Conservation (phyloP, 1,284 basidiomycete genomes). For the Apiotrichum veenhuisii region DNA sequence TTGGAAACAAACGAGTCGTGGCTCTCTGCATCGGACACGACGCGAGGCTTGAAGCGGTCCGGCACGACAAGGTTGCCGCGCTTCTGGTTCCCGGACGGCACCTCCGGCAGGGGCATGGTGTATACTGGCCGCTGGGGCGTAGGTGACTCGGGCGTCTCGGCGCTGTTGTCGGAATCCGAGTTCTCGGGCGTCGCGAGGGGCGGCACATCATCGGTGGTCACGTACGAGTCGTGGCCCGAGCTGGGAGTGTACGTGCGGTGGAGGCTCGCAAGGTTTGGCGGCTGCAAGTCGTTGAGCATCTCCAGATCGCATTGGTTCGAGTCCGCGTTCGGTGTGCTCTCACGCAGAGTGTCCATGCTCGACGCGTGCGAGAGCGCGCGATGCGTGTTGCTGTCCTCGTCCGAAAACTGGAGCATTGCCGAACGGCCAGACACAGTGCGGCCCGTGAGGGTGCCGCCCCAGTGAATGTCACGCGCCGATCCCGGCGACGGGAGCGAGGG, state of each 20-base stretch:
- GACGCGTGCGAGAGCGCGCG: background rate
- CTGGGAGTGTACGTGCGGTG: background rate
- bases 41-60: conserved; percentile 15
- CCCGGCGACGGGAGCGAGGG: background rate
- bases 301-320: background rate
- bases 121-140: conserved; percentile 8
- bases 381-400: background rate
- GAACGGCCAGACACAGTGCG: conserved; percentile 13
- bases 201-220: conserved; percentile 2
- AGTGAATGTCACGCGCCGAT: conserved; percentile 6
- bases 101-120: conserved; percentile 4
- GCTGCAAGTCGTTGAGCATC: background rate
- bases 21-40: background rate
- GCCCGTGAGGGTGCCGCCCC: conserved; percentile 8
- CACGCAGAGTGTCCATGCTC: background rate
- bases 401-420: conserved; percentile 2
- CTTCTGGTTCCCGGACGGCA: background rate
- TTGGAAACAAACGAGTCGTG: background rate
- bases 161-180: background rate
- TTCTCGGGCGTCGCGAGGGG: conserved; percentile 5
- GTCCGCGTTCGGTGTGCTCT: background rate
- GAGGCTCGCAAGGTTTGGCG: background rate
- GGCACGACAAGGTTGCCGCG: conserved; percentile 6
- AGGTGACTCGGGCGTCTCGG: conserved; percentile 8
- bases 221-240: background rate